These are phyloP conservation scores for Pisolithus marmoratus DNA, from an alignment of 768 basidiomycete species.

Conservation along the genomic window DNA sequence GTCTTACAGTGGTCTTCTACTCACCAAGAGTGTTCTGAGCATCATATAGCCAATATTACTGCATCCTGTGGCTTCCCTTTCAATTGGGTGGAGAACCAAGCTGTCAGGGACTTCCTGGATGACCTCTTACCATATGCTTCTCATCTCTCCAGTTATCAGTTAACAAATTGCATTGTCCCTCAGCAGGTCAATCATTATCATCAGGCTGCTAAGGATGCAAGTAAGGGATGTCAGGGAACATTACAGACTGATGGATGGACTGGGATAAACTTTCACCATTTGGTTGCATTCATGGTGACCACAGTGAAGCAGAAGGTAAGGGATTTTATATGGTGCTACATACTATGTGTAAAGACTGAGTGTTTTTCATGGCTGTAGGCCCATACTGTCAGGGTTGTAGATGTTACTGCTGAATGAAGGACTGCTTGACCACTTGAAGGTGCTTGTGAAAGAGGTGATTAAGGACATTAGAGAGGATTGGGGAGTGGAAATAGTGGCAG, in stretches of 20 bases:
- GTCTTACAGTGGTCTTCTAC: too few relatives aligned
- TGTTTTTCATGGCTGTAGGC: too few relatives aligned
- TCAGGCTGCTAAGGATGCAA: background rate
- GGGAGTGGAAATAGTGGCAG: slow-evolving; percentile 20
- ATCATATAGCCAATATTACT: too few relatives aligned
- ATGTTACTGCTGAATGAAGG: slow-evolving; percentile 27
- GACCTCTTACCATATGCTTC: slow-evolving; percentile 27
- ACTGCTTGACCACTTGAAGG: slow-evolving; percentile 27
- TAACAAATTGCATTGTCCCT: slow-evolving; percentile 22
- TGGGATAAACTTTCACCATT: slow-evolving; percentile 26
- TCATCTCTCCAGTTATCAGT: slow-evolving; percentile 10
- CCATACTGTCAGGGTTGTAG: slow-evolving; percentile 26
- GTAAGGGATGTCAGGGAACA: slow-evolving; percentile 16
- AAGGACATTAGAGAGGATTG: slow-evolving; percentile 16
- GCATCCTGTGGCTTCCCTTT: slow-evolving; percentile 22
- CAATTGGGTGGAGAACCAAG: slow-evolving; percentile 34
- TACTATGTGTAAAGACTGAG: too few relatives aligned
- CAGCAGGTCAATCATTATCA: background rate
- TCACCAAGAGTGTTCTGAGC: too few relatives aligned
- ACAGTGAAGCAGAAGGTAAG: slow-evolving; percentile 14
- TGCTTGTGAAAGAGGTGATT: slow-evolving; percentile 14
- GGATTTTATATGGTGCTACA: too few relatives aligned
- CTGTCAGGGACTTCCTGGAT: slow-evolving; percentile 25
- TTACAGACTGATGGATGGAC: slow-evolving; percentile 35
- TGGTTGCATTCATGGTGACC: slow-evolving; percentile 30